phyloP scores from a whole-genome alignment of 768 basidiomycete genomes.

The Pleurotus tuber-regium region DNA sequence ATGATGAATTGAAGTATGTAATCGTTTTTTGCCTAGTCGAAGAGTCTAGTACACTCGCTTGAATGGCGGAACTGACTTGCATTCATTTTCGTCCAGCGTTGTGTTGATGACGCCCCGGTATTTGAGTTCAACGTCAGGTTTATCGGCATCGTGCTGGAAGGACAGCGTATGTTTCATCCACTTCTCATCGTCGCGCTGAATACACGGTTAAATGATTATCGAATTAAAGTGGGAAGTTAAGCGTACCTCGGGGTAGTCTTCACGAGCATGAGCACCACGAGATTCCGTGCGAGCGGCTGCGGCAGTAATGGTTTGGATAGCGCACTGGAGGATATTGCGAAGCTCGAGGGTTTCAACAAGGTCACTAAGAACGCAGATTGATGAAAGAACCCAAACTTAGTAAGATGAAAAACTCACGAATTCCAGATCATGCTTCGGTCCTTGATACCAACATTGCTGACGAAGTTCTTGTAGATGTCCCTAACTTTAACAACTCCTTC shows the following conservation, averaged over 20 bases:
- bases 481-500: conserved; percentile 89
- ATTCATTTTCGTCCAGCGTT: conserved; percentile 94
- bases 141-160: conserved; percentile 77
- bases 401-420: conserved; percentile 55
- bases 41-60: conserved; percentile 83
- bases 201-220: conserved; percentile 3
- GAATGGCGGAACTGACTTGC: conserved; percentile 96
- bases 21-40: too few relatives aligned
- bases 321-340: conserved; percentile 92
- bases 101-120: conserved; percentile 84
- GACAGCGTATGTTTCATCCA: conserved; percentile 98
- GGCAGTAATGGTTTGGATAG: conserved; percentile 91
- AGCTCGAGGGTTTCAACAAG: conserved; percentile 97
- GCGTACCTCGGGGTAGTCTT: conserved; percentile 91
- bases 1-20: too few relatives aligned
- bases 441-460: conserved; percentile 87
- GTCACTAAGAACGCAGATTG: conserved; percentile 53
- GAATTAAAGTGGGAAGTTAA: not conserved
- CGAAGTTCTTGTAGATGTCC: conserved; percentile 82
- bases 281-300: conserved; percentile 96
- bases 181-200: conserved; percentile 82
- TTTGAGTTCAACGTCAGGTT: conserved; percentile 82
- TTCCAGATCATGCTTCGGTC: conserved; percentile 99
- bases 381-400: not conserved
- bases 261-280: conserved; percentile 97